Evolutionary conservation across 2,329 filamentous ascomycete species (phyloP).

Genomic region (Talaromyces sp.): DNA sequence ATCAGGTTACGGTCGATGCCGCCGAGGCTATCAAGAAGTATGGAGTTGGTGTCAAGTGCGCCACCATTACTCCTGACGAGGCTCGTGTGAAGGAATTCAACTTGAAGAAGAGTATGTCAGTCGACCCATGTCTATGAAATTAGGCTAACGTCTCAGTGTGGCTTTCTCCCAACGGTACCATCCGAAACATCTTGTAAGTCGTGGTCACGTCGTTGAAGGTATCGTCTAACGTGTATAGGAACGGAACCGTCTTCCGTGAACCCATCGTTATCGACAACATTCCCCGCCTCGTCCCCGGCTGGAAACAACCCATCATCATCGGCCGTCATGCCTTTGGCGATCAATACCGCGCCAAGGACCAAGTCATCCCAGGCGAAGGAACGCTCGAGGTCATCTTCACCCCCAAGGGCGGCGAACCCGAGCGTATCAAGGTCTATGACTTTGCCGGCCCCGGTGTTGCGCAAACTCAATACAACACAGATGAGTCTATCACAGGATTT

Average conservation of each 20-base stretch:
- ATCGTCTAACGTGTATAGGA: conserved; percentile 39
- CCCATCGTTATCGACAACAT: conserved; percentile 94
- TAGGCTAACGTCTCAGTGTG: conserved; percentile 62
- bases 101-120: conserved; percentile 84
- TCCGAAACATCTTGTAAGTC: conserved; percentile 59
- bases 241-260: conserved; percentile 97
- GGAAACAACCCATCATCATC: conserved; percentile 99
- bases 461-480: conserved; percentile 97
- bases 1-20: conserved; percentile 91
- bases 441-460: conserved; percentile 84
- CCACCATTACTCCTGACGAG: conserved; percentile 98
- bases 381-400: conserved; percentile 95
- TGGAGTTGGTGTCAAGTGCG: conserved; percentile 97
- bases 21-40: conserved; percentile 99
- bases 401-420: conserved; percentile 69
- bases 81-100: conserved; percentile 95
- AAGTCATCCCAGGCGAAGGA: conserved; percentile 74
- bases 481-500: conserved; percentile 91
- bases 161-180: conserved; percentile 93
- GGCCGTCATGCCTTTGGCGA: conserved; percentile 97
- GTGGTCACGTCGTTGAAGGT: background rate
- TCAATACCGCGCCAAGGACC: conserved; percentile 96
- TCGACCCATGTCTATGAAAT: background rate
- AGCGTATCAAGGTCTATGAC: conserved; percentile 85
- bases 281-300: conserved; percentile 88